phyloP scores from a whole-genome alignment of 78 protist species.

The slime mould (Dictyostelium discoideum) region DNA sequence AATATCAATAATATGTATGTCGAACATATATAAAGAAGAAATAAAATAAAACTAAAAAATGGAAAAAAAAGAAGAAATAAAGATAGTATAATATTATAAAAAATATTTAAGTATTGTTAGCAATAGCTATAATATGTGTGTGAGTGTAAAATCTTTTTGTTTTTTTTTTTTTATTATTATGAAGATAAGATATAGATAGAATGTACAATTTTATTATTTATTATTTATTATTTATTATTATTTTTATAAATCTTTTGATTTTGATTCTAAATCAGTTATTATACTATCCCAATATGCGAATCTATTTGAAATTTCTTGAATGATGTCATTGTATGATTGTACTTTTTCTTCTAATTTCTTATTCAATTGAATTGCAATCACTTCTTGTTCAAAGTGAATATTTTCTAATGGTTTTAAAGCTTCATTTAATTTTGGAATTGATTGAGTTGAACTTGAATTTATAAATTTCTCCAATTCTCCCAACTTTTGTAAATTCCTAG shows the following conservation, averaged over 20 bases:
- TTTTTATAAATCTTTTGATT: not conserved
- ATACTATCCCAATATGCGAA: conserved; percentile 59
- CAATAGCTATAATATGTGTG: no score
- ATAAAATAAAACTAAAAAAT: not conserved
- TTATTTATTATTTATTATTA: not conserved
- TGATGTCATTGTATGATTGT: conserved; percentile 72
- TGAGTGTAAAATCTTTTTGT: not conserved
- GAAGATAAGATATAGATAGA: not conserved
- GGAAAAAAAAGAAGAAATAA: not conserved
- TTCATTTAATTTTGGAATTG: conserved; percentile 7
- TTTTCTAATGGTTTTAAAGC: conserved; percentile 45
- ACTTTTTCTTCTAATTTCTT: conserved; percentile 62
- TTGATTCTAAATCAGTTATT: conserved; percentile 6
- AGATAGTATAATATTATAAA: not conserved
- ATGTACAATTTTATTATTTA: not conserved
- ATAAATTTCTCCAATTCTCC: conserved; percentile 62
- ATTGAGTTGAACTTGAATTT: not conserved
- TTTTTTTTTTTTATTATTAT: no score
- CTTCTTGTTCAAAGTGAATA: conserved; percentile 67
- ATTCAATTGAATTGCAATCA: conserved; percentile 42
- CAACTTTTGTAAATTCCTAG: conserved; percentile 38
- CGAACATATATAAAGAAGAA: no score
- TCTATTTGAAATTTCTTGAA: conserved; percentile 38
- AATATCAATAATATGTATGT: not conserved
- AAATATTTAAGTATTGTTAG: no score